phyloP scores from a whole-genome alignment of 2,329 filamentous ascomycete genomes.

The Proliferodiscus dingleyae region DNA sequence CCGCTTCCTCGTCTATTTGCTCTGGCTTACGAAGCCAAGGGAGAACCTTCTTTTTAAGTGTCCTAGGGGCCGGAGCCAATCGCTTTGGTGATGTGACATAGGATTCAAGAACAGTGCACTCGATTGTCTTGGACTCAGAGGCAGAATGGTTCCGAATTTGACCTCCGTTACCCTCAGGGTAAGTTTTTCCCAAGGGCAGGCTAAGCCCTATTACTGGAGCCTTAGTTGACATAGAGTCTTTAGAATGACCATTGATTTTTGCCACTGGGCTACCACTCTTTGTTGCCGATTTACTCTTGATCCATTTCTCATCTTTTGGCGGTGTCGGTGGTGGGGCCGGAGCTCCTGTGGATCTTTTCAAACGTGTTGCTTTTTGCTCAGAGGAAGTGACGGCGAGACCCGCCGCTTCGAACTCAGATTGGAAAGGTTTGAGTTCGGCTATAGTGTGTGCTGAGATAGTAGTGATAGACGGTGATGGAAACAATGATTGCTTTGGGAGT shows the following conservation, averaged over 20 bases:
- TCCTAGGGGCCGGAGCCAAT: slow-evolving; percentile 1
- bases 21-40: slow-evolving; percentile 26
- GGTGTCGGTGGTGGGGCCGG: slow-evolving; percentile 12
- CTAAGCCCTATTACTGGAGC: slow-evolving; percentile 22
- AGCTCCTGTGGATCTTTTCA: neutral
- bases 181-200: slow-evolving; percentile 15
- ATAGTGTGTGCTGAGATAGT: slow-evolving; percentile 44
- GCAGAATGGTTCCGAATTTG: neutral
- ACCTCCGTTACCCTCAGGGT: neutral
- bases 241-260: slow-evolving; percentile 7
- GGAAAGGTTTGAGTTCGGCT: slow-evolving; percentile 48
- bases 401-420: slow-evolving; percentile 47
- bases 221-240: slow-evolving; percentile 19
- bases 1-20: slow-evolving; percentile 8
- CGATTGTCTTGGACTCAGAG: neutral
- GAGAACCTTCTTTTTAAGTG: slow-evolving; percentile 18
- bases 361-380: slow-evolving; percentile 34
- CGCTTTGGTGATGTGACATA: slow-evolving; percentile 1
- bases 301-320: slow-evolving; percentile 15
- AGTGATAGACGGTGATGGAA: slow-evolving; percentile 23
- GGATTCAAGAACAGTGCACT: neutral
- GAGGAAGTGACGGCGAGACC: slow-evolving; percentile 53
- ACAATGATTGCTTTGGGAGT: slow-evolving; percentile 34
- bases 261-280: neutral
- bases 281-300: neutral